Percentiles rank a stretch among this genome's conserved stretches.
These are phyloP conservation scores for Lodderomyces orthopsilosis DNA, from an alignment of 1,139 yeast genomes.

Conservation along the genomic window DNA sequence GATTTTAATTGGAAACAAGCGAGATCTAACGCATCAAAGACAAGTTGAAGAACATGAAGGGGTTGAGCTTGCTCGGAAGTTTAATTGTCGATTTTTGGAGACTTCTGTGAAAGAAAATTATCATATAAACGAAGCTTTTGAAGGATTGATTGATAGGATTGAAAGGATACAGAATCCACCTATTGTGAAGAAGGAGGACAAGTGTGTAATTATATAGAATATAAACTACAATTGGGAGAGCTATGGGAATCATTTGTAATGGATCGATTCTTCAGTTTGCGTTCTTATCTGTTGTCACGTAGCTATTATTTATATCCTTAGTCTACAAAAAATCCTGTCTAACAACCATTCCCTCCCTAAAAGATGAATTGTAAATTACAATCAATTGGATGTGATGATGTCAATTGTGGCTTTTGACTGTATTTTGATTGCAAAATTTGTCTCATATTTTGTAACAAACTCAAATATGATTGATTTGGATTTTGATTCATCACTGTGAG, in stretches of 20 bases:
- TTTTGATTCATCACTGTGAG: conserved; percentile 63
- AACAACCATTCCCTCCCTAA: too few species aligned
- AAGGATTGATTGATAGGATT: conserved; percentile 65
- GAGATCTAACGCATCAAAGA: conserved; percentile 63
- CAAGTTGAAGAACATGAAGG: conserved; percentile 71
- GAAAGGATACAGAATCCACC: conserved; percentile 60
- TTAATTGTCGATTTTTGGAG: conserved; percentile 70
- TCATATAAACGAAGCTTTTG: conserved; percentile 66
- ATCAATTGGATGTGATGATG: conserved; percentile 82
- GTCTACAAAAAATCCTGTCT: too few species aligned
- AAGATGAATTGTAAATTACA: conserved; percentile 60
- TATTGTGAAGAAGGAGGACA: conserved; percentile 32
- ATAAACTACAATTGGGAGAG: neutral
- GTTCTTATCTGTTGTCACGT: too few species aligned
- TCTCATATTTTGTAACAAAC: conserved; percentile 80
- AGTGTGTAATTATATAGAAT: conserved; percentile 32
- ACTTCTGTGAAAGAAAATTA: conserved; percentile 77
- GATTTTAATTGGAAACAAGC: conserved; percentile 81
- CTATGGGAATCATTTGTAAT: too few species aligned
- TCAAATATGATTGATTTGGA: conserved; percentile 73
- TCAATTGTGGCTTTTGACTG: conserved; percentile 85
- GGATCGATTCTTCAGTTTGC: too few species aligned
- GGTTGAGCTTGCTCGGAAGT: conserved; percentile 55
- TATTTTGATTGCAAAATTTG: conserved; percentile 64
- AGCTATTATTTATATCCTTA: too few species aligned